These are phyloP conservation scores for Didymella exigua DNA, from an alignment of 2,329 filamentous ascomycete genomes.

Conservation along the genomic window DNA sequence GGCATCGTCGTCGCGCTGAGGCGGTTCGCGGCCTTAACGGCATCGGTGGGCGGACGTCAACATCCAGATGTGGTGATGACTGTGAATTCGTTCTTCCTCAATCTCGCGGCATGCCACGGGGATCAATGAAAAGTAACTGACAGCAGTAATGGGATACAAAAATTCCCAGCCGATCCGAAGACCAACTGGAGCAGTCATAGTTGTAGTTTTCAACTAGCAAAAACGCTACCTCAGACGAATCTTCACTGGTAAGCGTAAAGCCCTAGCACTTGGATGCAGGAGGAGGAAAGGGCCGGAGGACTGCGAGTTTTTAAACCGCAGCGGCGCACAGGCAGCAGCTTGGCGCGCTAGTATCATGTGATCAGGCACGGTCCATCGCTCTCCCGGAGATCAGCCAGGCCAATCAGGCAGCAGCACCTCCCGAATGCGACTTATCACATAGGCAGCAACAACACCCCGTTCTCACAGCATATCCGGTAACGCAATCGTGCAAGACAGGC, in stretches of 20 bases:
- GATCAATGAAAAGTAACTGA: slow-evolving; percentile 39
- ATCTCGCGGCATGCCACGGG: slow-evolving; percentile 32
- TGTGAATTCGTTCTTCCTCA: slow-evolving; percentile 36
- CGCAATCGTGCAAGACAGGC: not conserved
- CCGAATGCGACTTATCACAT: not conserved
- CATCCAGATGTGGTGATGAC: not conserved
- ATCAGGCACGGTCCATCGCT: not conserved
- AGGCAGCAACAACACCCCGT: not conserved
- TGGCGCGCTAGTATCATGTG: slow-evolving; percentile 30
- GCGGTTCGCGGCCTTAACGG: not conserved
- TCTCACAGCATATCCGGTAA: not conserved
- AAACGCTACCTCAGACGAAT: slow-evolving; percentile 86
- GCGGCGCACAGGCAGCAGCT: slow-evolving; percentile 16
- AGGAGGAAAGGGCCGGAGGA: slow-evolving; percentile 8
- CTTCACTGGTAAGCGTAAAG: slow-evolving; percentile 85
- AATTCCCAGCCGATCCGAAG: slow-evolving; percentile 76
- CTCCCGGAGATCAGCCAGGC: not conserved
- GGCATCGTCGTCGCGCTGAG: not conserved
- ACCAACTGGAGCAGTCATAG: slow-evolving; percentile 75
- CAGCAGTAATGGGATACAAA: slow-evolving; percentile 63
- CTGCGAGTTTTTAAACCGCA: slow-evolving; percentile 11
- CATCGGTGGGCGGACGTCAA: not conserved
- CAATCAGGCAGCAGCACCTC: not conserved
- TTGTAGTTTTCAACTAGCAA: slow-evolving; percentile 90
- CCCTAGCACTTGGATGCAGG: slow-evolving; percentile 59